Evolutionary conservation across 176 grass and related monocot species (phyloP).

Genomic region (Oryza meyeriana): DNA sequence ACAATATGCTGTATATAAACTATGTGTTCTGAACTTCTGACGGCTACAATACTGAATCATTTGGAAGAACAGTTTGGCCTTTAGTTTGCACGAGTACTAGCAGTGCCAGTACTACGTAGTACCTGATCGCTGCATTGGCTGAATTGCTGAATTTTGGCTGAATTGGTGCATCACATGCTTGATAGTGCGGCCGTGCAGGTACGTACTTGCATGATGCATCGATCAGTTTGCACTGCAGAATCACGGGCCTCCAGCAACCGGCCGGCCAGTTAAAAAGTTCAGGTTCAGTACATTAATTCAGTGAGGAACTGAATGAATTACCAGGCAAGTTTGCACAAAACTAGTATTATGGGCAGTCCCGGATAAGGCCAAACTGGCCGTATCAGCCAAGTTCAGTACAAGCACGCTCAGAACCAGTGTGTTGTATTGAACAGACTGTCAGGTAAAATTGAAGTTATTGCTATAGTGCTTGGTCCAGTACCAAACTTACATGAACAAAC

Average conservation of each 20-base stretch:
- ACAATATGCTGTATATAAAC: too few species aligned
- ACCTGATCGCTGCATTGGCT: not conserved
- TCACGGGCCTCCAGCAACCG: not conserved
- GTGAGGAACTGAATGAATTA: not conserved
- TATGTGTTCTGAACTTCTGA: too few species aligned
- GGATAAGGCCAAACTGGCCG: not conserved
- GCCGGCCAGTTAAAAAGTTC: not conserved
- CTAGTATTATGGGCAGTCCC: too few species aligned
- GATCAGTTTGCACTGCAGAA: not conserved
- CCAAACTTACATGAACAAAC: not conserved
- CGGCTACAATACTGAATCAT: not conserved
- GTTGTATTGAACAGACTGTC: not conserved
- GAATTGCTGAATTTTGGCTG: not conserved
- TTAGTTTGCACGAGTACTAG: not conserved
- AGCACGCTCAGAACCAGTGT: not conserved
- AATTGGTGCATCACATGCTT: not conserved
- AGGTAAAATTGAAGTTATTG: not conserved
- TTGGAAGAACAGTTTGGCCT: not conserved
- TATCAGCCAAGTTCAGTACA: not conserved
- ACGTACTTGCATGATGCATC: not conserved
- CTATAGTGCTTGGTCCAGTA: not conserved
- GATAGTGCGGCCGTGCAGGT: not conserved
- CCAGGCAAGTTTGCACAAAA: not conserved
- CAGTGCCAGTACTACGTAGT: not conserved
- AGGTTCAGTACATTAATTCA: not conserved